Percentiles rank a stretch among this genome's conserved stretches.
Evolutionary conservation across 371 early-diverging fungal genomes (phyloP).

Genomic region (Phascolomyces articulosus): DNA sequence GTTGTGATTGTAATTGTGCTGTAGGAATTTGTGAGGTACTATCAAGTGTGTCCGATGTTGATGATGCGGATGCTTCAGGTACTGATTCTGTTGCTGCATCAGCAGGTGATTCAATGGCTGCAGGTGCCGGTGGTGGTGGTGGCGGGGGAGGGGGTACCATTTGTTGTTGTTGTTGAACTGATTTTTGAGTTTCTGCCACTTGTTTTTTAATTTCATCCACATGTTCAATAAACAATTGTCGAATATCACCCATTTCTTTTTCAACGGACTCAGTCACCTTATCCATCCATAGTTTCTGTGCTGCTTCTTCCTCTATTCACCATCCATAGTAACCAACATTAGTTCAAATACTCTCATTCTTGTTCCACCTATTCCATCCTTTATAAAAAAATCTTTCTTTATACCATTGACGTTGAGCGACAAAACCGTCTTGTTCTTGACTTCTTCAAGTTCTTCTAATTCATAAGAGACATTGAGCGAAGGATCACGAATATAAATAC

Average conservation of each 20-base stretch:
- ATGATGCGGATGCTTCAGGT: background rate
- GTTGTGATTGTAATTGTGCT: slow-evolving; percentile 18
- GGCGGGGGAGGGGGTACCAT: slow-evolving; percentile 1
- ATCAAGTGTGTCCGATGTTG: background rate
- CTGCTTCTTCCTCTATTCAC: slow-evolving; percentile 21
- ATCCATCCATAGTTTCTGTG: slow-evolving; percentile 34
- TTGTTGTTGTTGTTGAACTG: slow-evolving; percentile 9
- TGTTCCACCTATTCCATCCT: too few relatives aligned
- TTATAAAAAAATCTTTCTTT: background rate
- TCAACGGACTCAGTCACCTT: slow-evolving; percentile 30
- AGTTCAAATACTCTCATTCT: too few relatives aligned
- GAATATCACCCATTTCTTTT: slow-evolving; percentile 39
- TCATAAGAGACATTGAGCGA: slow-evolving; percentile 65
- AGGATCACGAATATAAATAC: slow-evolving; percentile 72
- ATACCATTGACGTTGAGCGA: slow-evolving; percentile 70
- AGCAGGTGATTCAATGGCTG: slow-evolving; percentile 2
- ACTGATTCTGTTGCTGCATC: background rate
- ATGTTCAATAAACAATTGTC: slow-evolving; percentile 31
- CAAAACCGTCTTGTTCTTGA: slow-evolving; percentile 62
- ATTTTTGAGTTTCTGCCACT: slow-evolving; percentile 18
- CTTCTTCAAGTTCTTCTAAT: slow-evolving; percentile 67
- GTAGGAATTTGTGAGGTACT: background rate
- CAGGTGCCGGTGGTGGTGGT: background rate
- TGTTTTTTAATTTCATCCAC: slow-evolving; percentile 39
- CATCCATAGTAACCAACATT: background rate